Conservation (phyloP, 2,329 filamentous ascomycete species). For the Zasmidium cellare region DNA sequence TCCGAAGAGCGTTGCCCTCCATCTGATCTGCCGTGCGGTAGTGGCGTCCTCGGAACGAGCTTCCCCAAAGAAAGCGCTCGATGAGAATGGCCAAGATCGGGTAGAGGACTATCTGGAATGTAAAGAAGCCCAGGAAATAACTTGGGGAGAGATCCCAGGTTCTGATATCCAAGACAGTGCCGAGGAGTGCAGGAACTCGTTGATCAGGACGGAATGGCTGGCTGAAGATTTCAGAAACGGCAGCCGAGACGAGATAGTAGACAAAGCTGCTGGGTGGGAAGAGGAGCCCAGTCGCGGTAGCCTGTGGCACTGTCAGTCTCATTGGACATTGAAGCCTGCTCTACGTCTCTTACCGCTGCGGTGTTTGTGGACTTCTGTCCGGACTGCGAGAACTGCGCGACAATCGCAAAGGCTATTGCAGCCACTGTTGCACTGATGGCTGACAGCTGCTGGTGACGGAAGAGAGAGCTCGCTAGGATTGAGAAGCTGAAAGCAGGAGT, state of each 20-base stretch:
- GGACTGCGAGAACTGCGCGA: constrained; percentile 63
- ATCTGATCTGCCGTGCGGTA: constrained; percentile 35
- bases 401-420: constrained; percentile 71
- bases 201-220: constrained; percentile 10
- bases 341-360: constrained; percentile 43
- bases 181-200: constrained; percentile 2
- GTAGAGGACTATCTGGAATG: constrained; percentile 74
- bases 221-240: constrained; percentile 21
- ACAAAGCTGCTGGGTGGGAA: constrained; percentile 86
- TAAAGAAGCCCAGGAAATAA: constrained; percentile 72
- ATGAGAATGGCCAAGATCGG: constrained; percentile 71
- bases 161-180: constrained; percentile 8
- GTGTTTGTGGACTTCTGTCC: constrained; percentile 59
- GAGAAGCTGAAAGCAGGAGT: constrained; percentile 68
- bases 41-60: constrained; percentile 50
- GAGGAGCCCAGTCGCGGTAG: constrained; percentile 68
- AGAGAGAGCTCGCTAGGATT: constrained; percentile 76
- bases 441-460: constrained; percentile 80
- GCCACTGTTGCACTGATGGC: constrained; percentile 74
- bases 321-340: too few species aligned
- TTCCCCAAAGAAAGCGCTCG: constrained; percentile 73
- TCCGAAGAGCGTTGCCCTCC: constrained; percentile 19
- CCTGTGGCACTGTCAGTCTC: too few species aligned
- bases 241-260: constrained; percentile 66
- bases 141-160: constrained; percentile 14